Evolutionary conservation across 73 alveolate genomes (phyloP), one percentile per base, ranked within the genome.

Genomic region (Stentor roeselii): DNA sequence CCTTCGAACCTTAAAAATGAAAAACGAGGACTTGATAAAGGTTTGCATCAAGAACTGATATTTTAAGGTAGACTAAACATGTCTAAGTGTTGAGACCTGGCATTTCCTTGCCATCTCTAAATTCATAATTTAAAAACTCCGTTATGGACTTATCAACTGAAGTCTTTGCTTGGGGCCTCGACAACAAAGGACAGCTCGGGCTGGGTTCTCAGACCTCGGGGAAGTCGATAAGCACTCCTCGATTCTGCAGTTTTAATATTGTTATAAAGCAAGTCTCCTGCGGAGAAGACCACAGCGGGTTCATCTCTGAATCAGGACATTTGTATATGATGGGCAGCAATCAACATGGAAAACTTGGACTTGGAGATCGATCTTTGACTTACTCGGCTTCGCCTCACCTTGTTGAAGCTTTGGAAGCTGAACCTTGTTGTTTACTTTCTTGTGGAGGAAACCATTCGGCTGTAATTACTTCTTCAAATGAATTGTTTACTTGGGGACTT

Each of bases 361-460:
- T 93, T 60, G 85, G 86, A 2, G 93, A 74, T 14, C 50, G 60
- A 82, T 21, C 87, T 3, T 59, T 58, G 27, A 11, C 85, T 1
- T 58, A 74, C 40, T 37, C 83, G 30, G 50, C 87, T 3, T 60
- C 87, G 0, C 87, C 87, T 3, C 60, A 84, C 34, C 60, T 82
- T n/a, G 87, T 82, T 32, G 87, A 82, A 27, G 42, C 42, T 41
- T 82, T 82, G 31, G 38, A 60, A 82, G 60, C 60, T 15, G 35
- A 59, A 27, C 58, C 59, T 4, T 59, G 89, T n/a, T 78, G 59
- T 1, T 85, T 82, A 82, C 83, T 95, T 15, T 78, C 97, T 0
- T 96, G 98, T 78, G 98, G 99, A 27, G 86, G 92, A 84, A 93
- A 86, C 67, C 99, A 95, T 87, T 76, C 98, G 39, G 94, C 94